These are phyloP conservation scores for Rhizopus arrhizus DNA, from an alignment of 371 early-diverging fungal genomes.

Conservation along the genomic window DNA sequence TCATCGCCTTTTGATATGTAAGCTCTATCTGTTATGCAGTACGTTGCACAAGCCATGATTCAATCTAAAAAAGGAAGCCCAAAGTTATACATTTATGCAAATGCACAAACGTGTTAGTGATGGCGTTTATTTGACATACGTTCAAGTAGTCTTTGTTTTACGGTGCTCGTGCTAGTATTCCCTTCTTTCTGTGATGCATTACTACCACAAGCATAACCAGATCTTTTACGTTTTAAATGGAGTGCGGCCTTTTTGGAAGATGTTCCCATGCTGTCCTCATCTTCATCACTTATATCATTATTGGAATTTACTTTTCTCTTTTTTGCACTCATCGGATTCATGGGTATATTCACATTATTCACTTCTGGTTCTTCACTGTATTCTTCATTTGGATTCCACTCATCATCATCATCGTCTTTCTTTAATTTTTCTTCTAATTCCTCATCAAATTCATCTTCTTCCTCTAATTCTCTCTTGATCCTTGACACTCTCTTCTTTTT, in stretches of 20 bases:
- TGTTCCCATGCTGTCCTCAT: constrained; percentile 10
- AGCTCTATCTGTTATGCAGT: too few relatives aligned
- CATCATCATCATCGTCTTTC: constrained; percentile 14
- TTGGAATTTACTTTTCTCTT: constrained; percentile 3
- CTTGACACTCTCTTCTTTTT: background rate
- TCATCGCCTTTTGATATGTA: too few relatives aligned
- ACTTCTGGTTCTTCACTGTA: constrained; percentile 9
- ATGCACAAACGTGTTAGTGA: background rate
- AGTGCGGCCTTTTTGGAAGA: background rate
- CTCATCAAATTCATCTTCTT: constrained; percentile 11
- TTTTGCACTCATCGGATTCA: background rate
- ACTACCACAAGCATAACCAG: background rate
- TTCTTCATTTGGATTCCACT: constrained; percentile 11
- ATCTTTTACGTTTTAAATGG: background rate
- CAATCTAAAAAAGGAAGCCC: background rate
- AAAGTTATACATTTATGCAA: background rate
- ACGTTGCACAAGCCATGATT: too few relatives aligned
- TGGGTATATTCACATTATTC: background rate
- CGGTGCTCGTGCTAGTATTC: constrained; percentile 11
- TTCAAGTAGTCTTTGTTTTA: constrained; percentile 32
- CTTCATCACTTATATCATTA: constrained; percentile 11
- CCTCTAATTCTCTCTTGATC: background rate
- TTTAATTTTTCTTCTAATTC: constrained; percentile 11
- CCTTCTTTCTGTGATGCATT: background rate
- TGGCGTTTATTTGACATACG: constrained; percentile 13